Base-by-base conservation (phyloP, 768 basidiomycete genomes). In the Auricularia sp. region DNA sequence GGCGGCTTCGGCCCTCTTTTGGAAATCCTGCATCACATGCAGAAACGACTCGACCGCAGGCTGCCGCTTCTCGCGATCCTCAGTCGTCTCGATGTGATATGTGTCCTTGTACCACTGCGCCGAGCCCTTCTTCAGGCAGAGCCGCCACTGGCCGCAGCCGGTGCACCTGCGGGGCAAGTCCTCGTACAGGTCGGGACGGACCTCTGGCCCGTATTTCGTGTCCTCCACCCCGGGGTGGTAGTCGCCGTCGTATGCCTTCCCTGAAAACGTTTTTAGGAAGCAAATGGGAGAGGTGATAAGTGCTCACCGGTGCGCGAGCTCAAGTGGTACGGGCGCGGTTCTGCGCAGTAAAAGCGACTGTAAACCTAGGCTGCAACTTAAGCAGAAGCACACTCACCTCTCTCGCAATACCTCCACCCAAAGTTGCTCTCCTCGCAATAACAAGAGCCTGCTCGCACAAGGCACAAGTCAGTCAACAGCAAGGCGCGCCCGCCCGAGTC, bases 391-490 rank as follows among this genome's bases (percentile, higher is more conserved):
- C 11, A 51, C 47, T 10, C 18, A 51, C 47, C 47, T 51, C 47
- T 70, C 29, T 64, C 62, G 64, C 75, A 77, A 62, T 77, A 76
- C 16, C 64, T 62, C 39, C 69, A 63, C 7, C 75, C 75, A 56
- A 77, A 76, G 62, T 77, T 76, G 18, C 71, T 72, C 47, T 72
- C 70, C 10, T 67, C 69, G 68, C 76, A 76, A 61, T 75, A 75
- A 68, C 76, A 76, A 8, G 75, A 74, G 21, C 76, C 75, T 77
- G 36, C 58, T 3, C 54, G 12, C n/a, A 44, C 18, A 11, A 1
- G 2, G 43, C 43, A 18, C 18, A 18, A 44, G 43, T 18, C 11
- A 11, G 10, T 18, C 11, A 18, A 44, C 1, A 18, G 11, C 43
- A 2, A 2, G 43, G 18, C 43, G 18, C 43, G 1, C 11, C 33